Evolutionary conservation across 2,329 filamentous ascomycete species (phyloP).

Genomic region (Davidsoniella eucalypti): DNA sequence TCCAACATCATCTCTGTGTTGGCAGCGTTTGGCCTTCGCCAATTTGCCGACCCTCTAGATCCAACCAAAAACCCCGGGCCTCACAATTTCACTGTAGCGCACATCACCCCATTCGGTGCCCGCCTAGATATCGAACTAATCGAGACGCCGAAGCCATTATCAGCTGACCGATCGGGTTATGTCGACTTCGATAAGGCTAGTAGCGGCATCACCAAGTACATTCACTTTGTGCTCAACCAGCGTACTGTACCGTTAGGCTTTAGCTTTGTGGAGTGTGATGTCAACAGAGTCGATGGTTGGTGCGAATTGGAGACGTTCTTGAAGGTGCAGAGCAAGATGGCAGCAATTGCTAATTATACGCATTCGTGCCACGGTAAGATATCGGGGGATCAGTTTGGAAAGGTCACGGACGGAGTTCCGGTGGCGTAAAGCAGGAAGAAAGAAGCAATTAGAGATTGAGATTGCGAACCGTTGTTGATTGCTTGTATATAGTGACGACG

Average conservation of each 20-base stretch:
- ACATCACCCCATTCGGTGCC: conserved; percentile 56
- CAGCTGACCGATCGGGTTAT: conserved; percentile 37
- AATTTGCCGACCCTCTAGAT: conserved; percentile 47
- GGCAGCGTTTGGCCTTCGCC: conserved; percentile 54
- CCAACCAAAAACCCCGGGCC: conserved; percentile 35
- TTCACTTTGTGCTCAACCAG: conserved; percentile 62
- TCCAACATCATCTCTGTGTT: conserved; percentile 55
- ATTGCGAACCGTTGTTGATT: not conserved
- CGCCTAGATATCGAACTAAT: conserved; percentile 62
- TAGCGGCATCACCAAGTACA: conserved; percentile 37
- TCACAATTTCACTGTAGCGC: conserved; percentile 48
- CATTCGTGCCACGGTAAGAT: conserved; percentile 48
- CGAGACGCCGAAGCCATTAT: conserved; percentile 45
- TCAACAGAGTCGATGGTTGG: conserved; percentile 52
- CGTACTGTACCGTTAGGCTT: conserved; percentile 51
- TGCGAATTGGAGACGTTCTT: conserved; percentile 57
- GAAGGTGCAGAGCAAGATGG: conserved; percentile 40
- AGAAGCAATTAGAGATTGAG: not conserved
- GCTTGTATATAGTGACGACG: not conserved
- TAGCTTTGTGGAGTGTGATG: conserved; percentile 49
- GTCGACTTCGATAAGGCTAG: conserved; percentile 23
- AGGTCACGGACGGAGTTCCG: conserved; percentile 25
- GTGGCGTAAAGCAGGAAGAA: conserved; percentile 7
- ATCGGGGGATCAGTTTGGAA: conserved; percentile 21
- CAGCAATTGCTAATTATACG: conserved; percentile 42